A percentile compares a stretch with the other conserved stretches of the same genome.
These are phyloP conservation scores for Trichaptum fuscoviolaceum DNA, from an alignment of 768 basidiomycete genomes.

Conservation along the genomic window DNA sequence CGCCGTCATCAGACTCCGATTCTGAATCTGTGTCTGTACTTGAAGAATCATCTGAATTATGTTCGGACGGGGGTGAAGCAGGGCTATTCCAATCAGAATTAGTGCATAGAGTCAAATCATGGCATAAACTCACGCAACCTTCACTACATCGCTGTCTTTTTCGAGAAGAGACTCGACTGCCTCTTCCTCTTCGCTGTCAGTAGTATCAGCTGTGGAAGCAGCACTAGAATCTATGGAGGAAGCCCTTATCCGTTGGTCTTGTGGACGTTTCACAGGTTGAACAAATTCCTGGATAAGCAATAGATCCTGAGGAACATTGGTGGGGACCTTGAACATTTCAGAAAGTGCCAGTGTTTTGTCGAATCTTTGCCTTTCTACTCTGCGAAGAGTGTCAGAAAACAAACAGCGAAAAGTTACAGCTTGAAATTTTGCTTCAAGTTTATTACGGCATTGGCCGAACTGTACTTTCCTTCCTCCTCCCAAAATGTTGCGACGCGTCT, in stretches of 20 bases:
- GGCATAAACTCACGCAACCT: not conserved
- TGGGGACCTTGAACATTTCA: conserved; percentile 52
- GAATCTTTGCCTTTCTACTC: conserved; percentile 4
- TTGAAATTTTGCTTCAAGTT: not conserved
- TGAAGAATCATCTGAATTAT: conserved; percentile 30
- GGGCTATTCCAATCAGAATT: conserved; percentile 28
- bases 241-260: conserved; percentile 7
- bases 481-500: not conserved
- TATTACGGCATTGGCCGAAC: not conserved
- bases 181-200: conserved; percentile 68
- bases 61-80: conserved; percentile 24
- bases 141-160: conserved; percentile 33
- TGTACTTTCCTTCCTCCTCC: not conserved
- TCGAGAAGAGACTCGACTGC: conserved; percentile 51
- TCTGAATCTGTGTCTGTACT: conserved; percentile 18
- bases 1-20: not conserved
- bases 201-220: conserved; percentile 45
- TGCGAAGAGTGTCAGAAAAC: not conserved
- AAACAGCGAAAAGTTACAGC: not conserved
- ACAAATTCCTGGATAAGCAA: conserved; percentile 67
- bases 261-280: conserved; percentile 20
- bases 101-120: conserved; percentile 4
- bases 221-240: conserved; percentile 42
- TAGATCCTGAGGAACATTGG: conserved; percentile 64
- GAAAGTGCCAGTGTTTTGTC: conserved; percentile 5